Conservation (phyloP, 2,329 filamentous ascomycete species). For the Aschersonia sp. region DNA sequence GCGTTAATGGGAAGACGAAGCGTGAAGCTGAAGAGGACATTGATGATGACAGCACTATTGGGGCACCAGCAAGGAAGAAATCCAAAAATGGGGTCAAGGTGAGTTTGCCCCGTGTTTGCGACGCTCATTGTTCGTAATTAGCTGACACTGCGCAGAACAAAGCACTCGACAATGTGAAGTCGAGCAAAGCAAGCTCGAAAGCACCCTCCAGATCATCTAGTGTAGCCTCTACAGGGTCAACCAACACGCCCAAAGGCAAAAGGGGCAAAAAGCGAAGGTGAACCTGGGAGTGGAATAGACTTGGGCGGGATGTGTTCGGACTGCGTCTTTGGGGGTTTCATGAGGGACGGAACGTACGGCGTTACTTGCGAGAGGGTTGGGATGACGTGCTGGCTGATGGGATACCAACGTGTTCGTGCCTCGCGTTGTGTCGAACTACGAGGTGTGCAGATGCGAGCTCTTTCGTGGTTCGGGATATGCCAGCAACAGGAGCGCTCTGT, state of each 20-base stretch:
- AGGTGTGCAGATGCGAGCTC: too few relatives aligned
- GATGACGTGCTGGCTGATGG: too few relatives aligned
- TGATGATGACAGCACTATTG: slow-evolving; percentile 67
- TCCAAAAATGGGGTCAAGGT: slow-evolving; percentile 80
- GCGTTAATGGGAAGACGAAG: slow-evolving; percentile 54
- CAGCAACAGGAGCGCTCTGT: too few relatives aligned
- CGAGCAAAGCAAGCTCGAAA: slow-evolving; percentile 61
- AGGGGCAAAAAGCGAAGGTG: slow-evolving; percentile 20
- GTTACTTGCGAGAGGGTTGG: not conserved
- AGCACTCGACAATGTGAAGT: slow-evolving; percentile 76
- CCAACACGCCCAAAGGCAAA: slow-evolving; percentile 28
- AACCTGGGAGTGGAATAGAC: not conserved
- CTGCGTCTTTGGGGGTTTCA: not conserved
- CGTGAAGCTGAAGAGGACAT: slow-evolving; percentile 69
- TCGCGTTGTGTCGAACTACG: too few relatives aligned
- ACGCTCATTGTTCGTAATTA: too few relatives aligned
- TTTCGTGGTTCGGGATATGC: too few relatives aligned
- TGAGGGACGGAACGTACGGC: not conserved
- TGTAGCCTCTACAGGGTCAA: slow-evolving; percentile 59
- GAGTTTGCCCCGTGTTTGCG: not conserved
- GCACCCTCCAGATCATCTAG: slow-evolving; percentile 76
- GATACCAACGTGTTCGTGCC: too few relatives aligned
- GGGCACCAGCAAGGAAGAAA: slow-evolving; percentile 79
- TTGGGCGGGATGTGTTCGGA: not conserved
- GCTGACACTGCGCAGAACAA: slow-evolving; percentile 54